Conservation (phyloP, 805 yeast genomes). For the Nakazawaea ambrosiae region DNA sequence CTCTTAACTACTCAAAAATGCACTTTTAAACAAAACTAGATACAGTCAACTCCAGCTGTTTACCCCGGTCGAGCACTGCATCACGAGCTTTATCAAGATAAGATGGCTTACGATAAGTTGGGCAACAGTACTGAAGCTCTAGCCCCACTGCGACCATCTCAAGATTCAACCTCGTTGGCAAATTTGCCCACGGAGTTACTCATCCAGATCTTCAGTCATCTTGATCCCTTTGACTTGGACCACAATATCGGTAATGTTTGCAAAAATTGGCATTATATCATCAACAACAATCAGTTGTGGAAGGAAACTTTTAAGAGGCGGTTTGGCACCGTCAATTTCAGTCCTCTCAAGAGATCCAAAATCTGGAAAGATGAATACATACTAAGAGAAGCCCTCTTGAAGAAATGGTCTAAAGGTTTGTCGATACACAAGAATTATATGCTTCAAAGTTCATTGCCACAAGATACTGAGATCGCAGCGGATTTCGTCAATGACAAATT, state of each 20-base stretch:
- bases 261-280: conserved; percentile 36
- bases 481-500: conserved; percentile 21
- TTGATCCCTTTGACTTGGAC: conserved; percentile 38
- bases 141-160: not conserved
- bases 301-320: conserved; percentile 32
- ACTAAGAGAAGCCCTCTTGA: conserved; percentile 26
- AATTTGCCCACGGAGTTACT: conserved; percentile 42
- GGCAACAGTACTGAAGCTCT: not conserved
- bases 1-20: too few relatives aligned
- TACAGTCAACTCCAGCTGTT: too few relatives aligned
- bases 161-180: not conserved
- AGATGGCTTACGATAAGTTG: too few relatives aligned
- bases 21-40: too few relatives aligned
- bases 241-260: conserved; percentile 35
- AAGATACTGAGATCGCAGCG: conserved; percentile 19
- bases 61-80: too few relatives aligned
- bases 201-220: conserved; percentile 34
- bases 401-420: conserved; percentile 32
- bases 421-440: conserved; percentile 18
- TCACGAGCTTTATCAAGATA: too few relatives aligned
- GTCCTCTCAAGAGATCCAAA: conserved; percentile 35
- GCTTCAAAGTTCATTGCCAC: conserved; percentile 12
- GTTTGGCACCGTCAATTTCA: conserved; percentile 33
- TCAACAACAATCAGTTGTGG: conserved; percentile 43
- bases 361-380: conserved; percentile 43